Base-by-base conservation (phyloP, 306 rosid species). In the Vigna angularis region DNA sequence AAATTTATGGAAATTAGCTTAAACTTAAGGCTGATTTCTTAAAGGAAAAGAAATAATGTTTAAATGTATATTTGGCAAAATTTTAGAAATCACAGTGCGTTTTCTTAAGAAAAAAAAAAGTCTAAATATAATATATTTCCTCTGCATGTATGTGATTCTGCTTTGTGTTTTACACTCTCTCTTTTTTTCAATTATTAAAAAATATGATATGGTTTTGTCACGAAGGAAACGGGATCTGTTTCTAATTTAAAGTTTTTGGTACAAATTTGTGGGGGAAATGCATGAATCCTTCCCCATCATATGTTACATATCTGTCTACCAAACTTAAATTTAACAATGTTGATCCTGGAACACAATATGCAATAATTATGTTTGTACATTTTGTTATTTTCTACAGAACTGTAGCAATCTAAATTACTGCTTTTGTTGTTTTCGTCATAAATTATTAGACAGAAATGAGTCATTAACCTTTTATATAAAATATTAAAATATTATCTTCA, bases 281-380 rank as follows among this genome's bases (percentile, higher is more conserved):
- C 80, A 78, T 66, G 83, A 78, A 83, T 36, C 80, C 59, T 73
- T 50, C 44, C 30, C 76, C 44, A 26, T 49, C 72, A 48, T 57
- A 48, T 72, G 57, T 32, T 48, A 44, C 45, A 48, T 53, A 76
- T 53, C 30, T 71, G n/a, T 44, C 51, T 17, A 3, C 17, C 16
- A 28, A 30, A 17, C 45, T 22, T 67, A 55, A 36, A 47, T 74
- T 24, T 57, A 34, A 6, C 13, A 48, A 36, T 66, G 59, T 36
- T 59, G 83, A 66, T 67, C 34, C 24, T 55, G 74, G 53, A 38
- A 76, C 47, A 42, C 64, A 64, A 20, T 36, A 15, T 62, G 63
- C 63, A 62, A 70, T 76, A 70, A 70, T 76, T 53, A 59, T 28
- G n/a, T 51, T 59, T 72, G n/a, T 26, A 3, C 1, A 40, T 47